phyloP scores from a whole-genome alignment of 1,284 basidiomycete genomes.

The Porodaedalea pini region DNA sequence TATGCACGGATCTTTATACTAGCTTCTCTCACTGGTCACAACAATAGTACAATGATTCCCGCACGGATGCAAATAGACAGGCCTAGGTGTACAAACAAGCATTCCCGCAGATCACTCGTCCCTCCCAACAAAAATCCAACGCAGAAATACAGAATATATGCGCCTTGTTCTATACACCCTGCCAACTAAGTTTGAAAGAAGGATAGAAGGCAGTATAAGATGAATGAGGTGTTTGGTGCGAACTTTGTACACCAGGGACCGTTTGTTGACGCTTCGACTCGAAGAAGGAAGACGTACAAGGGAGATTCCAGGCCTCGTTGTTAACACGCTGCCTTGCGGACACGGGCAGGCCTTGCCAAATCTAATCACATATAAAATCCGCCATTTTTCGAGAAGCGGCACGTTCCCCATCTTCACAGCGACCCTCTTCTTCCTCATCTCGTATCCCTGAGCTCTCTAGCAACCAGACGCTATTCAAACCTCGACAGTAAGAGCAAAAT shows the following conservation, averaged over 20 bases:
- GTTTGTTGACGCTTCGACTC: too few relatives aligned
- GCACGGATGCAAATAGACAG: too few relatives aligned
- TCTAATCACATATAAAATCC: not conserved
- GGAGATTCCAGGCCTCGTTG: not conserved
- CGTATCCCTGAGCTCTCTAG: too few relatives aligned
- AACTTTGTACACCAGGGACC: too few relatives aligned
- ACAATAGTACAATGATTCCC: too few relatives aligned
- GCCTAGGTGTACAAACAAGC: too few relatives aligned
- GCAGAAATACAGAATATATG: conserved; percentile 17
- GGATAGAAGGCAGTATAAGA: too few relatives aligned
- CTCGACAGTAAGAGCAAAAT: not conserved
- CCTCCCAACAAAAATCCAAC: conserved; percentile 12
- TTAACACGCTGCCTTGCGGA: not conserved
- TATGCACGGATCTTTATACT: not conserved
- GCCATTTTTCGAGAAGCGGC: not conserved
- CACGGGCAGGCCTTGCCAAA: not conserved
- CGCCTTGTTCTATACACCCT: conserved; percentile 1
- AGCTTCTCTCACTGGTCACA: not conserved
- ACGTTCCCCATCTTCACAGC: not conserved
- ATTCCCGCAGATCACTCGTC: too few relatives aligned
- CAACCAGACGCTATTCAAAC: not conserved
- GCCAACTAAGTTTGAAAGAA: not conserved
- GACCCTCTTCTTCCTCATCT: not conserved
- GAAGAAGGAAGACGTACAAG: not conserved
- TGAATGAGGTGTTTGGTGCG: too few relatives aligned